Evolutionary conservation across 805 yeast genomes (phyloP).

Genomic region (Metschnikowia shivogae): DNA sequence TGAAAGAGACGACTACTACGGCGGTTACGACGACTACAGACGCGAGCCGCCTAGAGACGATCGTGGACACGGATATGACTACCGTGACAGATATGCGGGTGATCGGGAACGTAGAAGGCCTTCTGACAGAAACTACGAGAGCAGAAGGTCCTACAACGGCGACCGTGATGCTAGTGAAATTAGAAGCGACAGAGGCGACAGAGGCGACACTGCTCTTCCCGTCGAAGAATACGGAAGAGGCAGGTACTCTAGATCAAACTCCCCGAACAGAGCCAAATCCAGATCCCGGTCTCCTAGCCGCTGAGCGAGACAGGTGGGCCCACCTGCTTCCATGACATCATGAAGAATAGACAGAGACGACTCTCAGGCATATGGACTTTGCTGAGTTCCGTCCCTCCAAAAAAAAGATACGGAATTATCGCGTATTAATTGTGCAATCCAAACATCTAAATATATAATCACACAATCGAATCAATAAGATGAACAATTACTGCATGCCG

Average conservation of each 20-base stretch:
- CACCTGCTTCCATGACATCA: background rate
- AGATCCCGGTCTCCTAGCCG: conserved; percentile 35
- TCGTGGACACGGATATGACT: conserved; percentile 19
- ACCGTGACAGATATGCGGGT: conserved; percentile 17
- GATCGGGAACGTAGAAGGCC: conserved; percentile 10
- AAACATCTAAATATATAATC: background rate
- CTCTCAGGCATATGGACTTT: background rate
- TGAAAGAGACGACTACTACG: conserved; percentile 13
- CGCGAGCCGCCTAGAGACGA: conserved; percentile 15
- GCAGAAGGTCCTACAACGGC: conserved; percentile 12
- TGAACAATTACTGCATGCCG: background rate
- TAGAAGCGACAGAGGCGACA: background rate
- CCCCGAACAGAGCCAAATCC: conserved; percentile 32
- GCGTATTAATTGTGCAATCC: too few species aligned
- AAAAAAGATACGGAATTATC: background rate
- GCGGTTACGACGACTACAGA: conserved; percentile 20
- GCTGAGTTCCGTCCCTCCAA: background rate
- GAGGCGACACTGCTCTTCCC: background rate
- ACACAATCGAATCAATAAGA: background rate
- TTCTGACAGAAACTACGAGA: conserved; percentile 12
- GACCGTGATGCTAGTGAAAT: conserved; percentile 16
- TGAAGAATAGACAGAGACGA: background rate
- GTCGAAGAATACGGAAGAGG: conserved; percentile 20
- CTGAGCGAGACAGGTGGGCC: conserved; percentile 7
- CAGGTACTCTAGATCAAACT: conserved; percentile 31